Base-by-base conservation (phyloP, 1,139 yeast genomes). In the Arxiozyma telluris region DNA sequence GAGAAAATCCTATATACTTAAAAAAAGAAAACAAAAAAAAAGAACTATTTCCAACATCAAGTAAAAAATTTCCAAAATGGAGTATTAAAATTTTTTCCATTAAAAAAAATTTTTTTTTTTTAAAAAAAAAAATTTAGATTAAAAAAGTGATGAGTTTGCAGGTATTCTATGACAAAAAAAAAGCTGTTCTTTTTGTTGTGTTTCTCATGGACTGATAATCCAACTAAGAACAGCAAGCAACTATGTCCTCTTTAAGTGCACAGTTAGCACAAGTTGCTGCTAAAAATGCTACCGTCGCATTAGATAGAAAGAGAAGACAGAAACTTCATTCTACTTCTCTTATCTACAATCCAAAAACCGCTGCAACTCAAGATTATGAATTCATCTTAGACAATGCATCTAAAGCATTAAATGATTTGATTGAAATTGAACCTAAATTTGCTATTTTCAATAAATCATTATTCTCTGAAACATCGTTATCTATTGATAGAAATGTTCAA, bases 351-450 rank as follows among this genome's bases (percentile, higher is more conserved):
- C 79, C 96, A 11, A 83, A 85, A 65, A 83, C 82, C 55, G 98
- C 99, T 27, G 87, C 96, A 12, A 80, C 91, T 43, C 98, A 94
- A 73, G 98, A 94, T 69, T 90, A 81, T 66, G 97, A 90, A 64
- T 77, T 84, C 53, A 82, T 93, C 58, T 87, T 79, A 66, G 80
- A 83, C 54, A 79, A 82, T 54, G 87, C 94, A 2, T 64, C 79
- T 9, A 94, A 86, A 57, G 96, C 96, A 0, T 76, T 90, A 52
- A 82, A 81, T 44, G 94, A 88, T 61, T 75, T 93, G 52, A 79
- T 79, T 51, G 73, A 77, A 20, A 71, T 91, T 23, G 97, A 93
- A 64, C 76, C 80, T n/a, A 78, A 93, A 55, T 91, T 93, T 67
- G 67, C 74, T 9, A 79, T 79, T 58, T 93, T 93, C 68, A 79